Base-by-base conservation (phyloP, 768 basidiomycete genomes). In the Sistotremastrum niveocremeum region DNA sequence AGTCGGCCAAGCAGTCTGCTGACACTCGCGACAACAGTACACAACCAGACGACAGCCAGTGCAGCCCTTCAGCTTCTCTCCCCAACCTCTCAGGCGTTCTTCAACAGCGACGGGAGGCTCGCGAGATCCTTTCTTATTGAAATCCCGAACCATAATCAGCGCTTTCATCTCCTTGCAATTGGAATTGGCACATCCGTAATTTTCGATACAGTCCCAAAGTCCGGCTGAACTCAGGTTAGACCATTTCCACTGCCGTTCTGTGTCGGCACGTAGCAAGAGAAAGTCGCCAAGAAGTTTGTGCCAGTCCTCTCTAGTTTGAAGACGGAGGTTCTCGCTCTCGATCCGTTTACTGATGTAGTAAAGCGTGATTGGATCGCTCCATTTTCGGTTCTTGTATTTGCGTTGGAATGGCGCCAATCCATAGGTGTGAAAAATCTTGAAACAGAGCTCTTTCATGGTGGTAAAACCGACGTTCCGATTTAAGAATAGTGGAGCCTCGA, bases 301-400 rank as follows among this genome's bases (percentile, higher is more conserved):
- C 52, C 56, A 58, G 34, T 56, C 54, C 1, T 37, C 37, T 29
- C 42, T 46, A 11, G 49, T 51, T 5, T 39, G 33, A 42, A 57
- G 52, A 6, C 47, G 37, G 7, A 41, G 43, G 1, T 39, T 49
- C 36, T 55, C 47, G 34, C 49, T 52, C 12, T 53, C 46, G 45
- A 58, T 52, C 34, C 52, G 56, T 37, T 54, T 54, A 20, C 49
- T 46, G 12, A 62, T 44, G 51, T 57, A 62, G 49, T 58, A 56
- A 48, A 62, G 56, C 3, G 60, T 42, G 47, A 60, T 56, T 10
- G 46, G 31, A 8, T 50, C 46, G 32, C 39, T 29, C 37, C 8
- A 29, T 9, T 47, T 37, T n/a, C 49, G 51, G 36, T 50, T 41
- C 6, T 40, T 48, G 35, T 47, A 47, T 30, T 52, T 58, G 8